Evolutionary conservation across 768 basidiomycete genomes (phyloP), one percentile per base, ranked within the genome.

Genomic region (Candolleomyces eurysporus): DNA sequence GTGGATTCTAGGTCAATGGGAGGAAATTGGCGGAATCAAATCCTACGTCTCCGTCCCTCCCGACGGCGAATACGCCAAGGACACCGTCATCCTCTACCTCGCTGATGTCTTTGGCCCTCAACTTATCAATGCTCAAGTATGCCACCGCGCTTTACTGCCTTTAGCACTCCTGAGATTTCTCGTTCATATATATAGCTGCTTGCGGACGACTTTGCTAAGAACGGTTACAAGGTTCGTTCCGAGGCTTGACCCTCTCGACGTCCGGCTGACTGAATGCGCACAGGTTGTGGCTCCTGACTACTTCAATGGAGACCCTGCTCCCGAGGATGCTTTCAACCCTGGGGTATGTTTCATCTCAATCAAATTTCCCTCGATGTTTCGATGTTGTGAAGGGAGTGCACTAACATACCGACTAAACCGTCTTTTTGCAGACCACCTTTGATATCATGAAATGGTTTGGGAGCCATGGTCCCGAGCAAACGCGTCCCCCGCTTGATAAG

Each of bases 81-180:
- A 82, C 64, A 87, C 86, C 68, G 83, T 79, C 30, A 57, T 88
- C 52, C 76, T 89, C 30, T 83, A 76, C 74, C 68, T 88, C 26
- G 59, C 82, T 3, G 87, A 86, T 63, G 72, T 79, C 50, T 85
- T 83, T 60, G 86, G 85, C 8, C 66, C 79, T 26, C 72, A 79
- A 22, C 71, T 85, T 10, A 46, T 69, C 68, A 87, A 88, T 65
- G 57, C 70, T 42, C 68, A 76, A 70, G 84, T 83, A 46, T n/a
- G 32, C 26, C 48, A 32, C 63, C 43, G 59, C 45, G 10, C 45
- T 30, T 50, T 43, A 5, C 40, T 48, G 22, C 22, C 39, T 55
- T 5, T 21, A 43, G 4, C 13, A 26, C 16, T 42, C 1, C 32
- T 40, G 42, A n/a, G 14, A 46, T 45, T 31, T 8, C 16, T n/a